A percentile compares a stretch with the other conserved stretches of the same genome.
phyloP scores from a whole-genome alignment of 495 filamentous ascomycete genomes.

The Neurospora sp. region DNA sequence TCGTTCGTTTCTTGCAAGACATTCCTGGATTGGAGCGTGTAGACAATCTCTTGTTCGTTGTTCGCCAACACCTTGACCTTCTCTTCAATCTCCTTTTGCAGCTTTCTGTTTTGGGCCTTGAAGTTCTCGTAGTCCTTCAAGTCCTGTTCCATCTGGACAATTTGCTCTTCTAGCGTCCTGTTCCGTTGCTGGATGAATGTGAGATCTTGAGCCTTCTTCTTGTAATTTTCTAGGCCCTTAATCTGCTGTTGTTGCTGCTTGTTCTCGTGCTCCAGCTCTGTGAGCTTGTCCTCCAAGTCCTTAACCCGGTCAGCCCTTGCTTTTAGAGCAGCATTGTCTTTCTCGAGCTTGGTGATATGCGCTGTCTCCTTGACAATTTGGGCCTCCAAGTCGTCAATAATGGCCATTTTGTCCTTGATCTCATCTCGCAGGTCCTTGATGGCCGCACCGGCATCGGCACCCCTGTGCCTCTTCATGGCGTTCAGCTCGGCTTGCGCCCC shows the following conservation, averaged over 20 bases:
- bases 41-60: constrained; percentile 33
- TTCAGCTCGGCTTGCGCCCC: constrained; percentile 20
- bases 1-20: constrained; percentile 23
- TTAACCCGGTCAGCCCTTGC: constrained; percentile 33
- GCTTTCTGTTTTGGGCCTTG: constrained; percentile 45
- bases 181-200: constrained; percentile 27
- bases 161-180: constrained; percentile 37
- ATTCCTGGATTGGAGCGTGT: constrained; percentile 25
- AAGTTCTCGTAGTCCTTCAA: constrained; percentile 53
- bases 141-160: constrained; percentile 52
- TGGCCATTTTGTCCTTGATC: constrained; percentile 26
- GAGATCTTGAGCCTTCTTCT: constrained; percentile 61
- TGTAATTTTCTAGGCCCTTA: constrained; percentile 63
- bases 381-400: constrained; percentile 27
- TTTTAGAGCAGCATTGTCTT: constrained; percentile 36
- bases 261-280: constrained; percentile 60
- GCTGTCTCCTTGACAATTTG: constrained; percentile 26
- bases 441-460: constrained; percentile 15
- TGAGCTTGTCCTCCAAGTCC: constrained; percentile 41
- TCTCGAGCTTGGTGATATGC: constrained; percentile 22
- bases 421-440: constrained; percentile 32
- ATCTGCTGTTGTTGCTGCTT: constrained; percentile 71
- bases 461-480: constrained; percentile 18
- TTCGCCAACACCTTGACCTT: constrained; percentile 25
- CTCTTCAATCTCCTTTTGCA: constrained; percentile 34